A percentile compares a stretch with the other conserved stretches of the same genome.
Evolutionary conservation across 805 yeast genomes (phyloP).

Genomic region (Yamadazyma paraphyllophila): DNA sequence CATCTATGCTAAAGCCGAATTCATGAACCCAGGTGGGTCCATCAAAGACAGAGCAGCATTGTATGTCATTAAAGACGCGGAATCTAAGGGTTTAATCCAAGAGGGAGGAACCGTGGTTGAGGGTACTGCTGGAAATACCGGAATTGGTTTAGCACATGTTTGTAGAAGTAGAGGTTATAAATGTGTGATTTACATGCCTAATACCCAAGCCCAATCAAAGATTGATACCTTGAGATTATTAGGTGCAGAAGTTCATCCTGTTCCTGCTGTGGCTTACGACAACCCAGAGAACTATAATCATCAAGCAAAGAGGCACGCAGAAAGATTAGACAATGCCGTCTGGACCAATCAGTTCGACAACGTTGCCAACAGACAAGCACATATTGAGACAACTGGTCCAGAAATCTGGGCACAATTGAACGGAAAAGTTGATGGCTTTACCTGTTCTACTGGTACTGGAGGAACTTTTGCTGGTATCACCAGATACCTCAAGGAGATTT

Average conservation of each 20-base stretch:
- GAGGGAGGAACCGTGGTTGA: constrained; percentile 89
- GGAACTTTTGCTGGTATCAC: constrained; percentile 90
- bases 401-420: constrained; percentile 85
- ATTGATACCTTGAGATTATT: constrained; percentile 69
- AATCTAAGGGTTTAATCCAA: constrained; percentile 55
- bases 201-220: constrained; percentile 80
- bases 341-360: constrained; percentile 95
- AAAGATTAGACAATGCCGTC: constrained; percentile 68
- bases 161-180: constrained; percentile 82
- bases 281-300: constrained; percentile 86
- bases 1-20: constrained; percentile 85
- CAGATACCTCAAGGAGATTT: constrained; percentile 67
- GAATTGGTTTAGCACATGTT: constrained; percentile 81
- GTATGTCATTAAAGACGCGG: constrained; percentile 76
- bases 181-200: constrained; percentile 87
- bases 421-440: constrained; percentile 79
- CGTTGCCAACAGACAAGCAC: constrained; percentile 83
- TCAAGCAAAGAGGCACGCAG: constrained; percentile 84
- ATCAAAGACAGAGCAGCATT: constrained; percentile 90
- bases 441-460: constrained; percentile 91
- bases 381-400: constrained; percentile 87
- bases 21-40: constrained; percentile 91
- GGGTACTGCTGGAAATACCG: constrained; percentile 97
- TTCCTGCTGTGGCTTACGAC: constrained; percentile 79
- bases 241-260: constrained; percentile 87